Conservation (phyloP, 2,329 filamentous ascomycete species). For the Ceratocystis smalleyi region DNA sequence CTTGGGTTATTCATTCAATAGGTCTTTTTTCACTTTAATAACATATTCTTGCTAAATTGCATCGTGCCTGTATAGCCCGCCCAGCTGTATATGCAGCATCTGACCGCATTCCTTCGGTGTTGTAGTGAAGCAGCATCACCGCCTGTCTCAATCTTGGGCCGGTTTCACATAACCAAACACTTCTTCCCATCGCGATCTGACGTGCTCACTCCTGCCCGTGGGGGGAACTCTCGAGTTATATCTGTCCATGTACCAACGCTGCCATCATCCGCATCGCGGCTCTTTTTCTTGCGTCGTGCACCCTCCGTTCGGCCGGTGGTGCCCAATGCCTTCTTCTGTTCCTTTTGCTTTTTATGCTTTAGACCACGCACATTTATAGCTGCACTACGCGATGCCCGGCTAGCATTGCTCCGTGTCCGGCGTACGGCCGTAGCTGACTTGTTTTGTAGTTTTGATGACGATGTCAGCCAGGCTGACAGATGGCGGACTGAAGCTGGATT, state of each 20-base stretch:
- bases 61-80: background rate
- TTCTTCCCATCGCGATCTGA: constrained; percentile 26
- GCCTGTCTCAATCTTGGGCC: background rate
- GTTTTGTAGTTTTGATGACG: background rate
- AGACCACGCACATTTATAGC: constrained; percentile 48
- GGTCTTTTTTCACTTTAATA: background rate
- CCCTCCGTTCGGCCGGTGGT: constrained; percentile 6
- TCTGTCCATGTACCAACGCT: constrained; percentile 41
- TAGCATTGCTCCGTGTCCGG: constrained; percentile 39
- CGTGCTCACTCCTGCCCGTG: constrained; percentile 5
- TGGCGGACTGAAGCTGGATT: background rate
- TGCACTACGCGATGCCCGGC: constrained; percentile 34
- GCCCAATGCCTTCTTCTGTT: constrained; percentile 19
- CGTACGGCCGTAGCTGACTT: constrained; percentile 25
- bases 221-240: constrained; percentile 25
- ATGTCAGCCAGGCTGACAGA: constrained; percentile 5
- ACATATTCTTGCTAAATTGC: background rate
- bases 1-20: background rate
- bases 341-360: constrained; percentile 27
- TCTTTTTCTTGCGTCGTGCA: constrained; percentile 22
- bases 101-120: no score
- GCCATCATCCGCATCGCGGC: constrained; percentile 26
- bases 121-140: background rate
- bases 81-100: no score
- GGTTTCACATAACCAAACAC: constrained; percentile 37